These are phyloP conservation scores for Crepidotus sp. DNA, from an alignment of 1,284 basidiomycete species.

Conservation along the genomic window DNA sequence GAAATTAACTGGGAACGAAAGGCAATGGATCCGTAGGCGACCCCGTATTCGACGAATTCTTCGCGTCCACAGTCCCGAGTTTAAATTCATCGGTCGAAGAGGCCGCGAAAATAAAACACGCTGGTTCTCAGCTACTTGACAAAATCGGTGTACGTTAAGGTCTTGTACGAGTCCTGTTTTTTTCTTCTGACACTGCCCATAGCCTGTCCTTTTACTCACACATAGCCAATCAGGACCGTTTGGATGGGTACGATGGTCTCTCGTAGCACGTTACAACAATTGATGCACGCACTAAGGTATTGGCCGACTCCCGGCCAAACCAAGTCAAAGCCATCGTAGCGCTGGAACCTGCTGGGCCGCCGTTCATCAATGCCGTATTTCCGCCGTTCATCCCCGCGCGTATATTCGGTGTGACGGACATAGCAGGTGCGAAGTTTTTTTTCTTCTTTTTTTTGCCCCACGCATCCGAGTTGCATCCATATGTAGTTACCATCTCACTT, in stretches of 20 bases:
- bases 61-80: conserved; percentile 31
- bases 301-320: conserved; percentile 37
- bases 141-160: conserved; percentile 29
- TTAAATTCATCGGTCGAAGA: conserved; percentile 26
- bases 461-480: no score
- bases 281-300: no score
- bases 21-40: conserved; percentile 40
- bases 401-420: conserved; percentile 29
- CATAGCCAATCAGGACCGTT: no score
- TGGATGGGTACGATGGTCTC: no score
- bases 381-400: conserved; percentile 25
- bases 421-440: conserved; percentile 13
- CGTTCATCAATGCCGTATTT: conserved; percentile 39
- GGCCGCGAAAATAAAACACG: conserved; percentile 26
- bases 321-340: conserved; percentile 36
- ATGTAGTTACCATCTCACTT: no score
- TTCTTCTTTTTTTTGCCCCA: no score
- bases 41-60: conserved; percentile 36
- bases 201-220: no score
- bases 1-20: not conserved
- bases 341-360: conserved; percentile 40
- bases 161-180: not conserved
- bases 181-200: not conserved
- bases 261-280: no score
- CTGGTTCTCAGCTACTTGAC: conserved; percentile 29